These are phyloP conservation scores for Bimuria novae-zelandiae DNA, from an alignment of 2,329 filamentous ascomycete species.

Conservation along the genomic window DNA sequence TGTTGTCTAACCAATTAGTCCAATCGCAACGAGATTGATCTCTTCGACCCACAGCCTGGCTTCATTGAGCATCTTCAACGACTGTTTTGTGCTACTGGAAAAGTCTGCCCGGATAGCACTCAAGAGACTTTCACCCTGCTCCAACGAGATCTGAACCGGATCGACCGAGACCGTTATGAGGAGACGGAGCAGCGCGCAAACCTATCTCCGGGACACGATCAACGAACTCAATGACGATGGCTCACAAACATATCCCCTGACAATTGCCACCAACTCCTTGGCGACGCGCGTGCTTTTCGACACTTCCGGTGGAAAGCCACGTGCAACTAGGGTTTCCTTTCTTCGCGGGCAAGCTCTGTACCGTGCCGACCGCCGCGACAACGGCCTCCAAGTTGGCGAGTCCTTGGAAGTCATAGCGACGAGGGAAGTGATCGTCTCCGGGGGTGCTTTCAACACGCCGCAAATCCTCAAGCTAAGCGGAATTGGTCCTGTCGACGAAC, in stretches of 20 bases:
- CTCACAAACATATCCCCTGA: slow-evolving; percentile 58
- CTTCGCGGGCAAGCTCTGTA: slow-evolving; percentile 47
- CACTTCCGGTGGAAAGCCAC: slow-evolving; percentile 60
- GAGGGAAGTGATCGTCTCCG: slow-evolving; percentile 33
- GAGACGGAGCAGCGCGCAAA: too few species aligned
- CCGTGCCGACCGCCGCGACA: slow-evolving; percentile 41
- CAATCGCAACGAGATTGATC: too few species aligned
- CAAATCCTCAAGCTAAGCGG: slow-evolving; percentile 68
- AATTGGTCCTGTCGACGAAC: slow-evolving; percentile 61
- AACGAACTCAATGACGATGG: too few species aligned
- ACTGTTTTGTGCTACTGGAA: too few species aligned
- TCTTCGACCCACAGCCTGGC: too few species aligned
- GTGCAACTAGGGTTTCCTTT: slow-evolving; percentile 49
- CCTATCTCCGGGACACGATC: too few species aligned
- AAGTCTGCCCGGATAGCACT: too few species aligned
- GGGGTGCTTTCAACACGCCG: slow-evolving; percentile 65
- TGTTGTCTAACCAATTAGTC: too few species aligned
- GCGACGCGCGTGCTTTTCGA: slow-evolving; percentile 69
- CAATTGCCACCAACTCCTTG: slow-evolving; percentile 63
- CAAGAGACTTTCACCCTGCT: too few species aligned
- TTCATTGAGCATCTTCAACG: too few species aligned
- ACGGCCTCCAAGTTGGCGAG: slow-evolving; percentile 20
- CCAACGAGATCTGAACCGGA: too few species aligned
- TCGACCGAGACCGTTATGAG: too few species aligned
- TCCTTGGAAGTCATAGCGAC: slow-evolving; percentile 34